Percentiles rank a stretch among this genome's conserved stretches.
phyloP scores from a whole-genome alignment of 495 filamentous ascomycete genomes.

The Geopyxis carbonaria region DNA sequence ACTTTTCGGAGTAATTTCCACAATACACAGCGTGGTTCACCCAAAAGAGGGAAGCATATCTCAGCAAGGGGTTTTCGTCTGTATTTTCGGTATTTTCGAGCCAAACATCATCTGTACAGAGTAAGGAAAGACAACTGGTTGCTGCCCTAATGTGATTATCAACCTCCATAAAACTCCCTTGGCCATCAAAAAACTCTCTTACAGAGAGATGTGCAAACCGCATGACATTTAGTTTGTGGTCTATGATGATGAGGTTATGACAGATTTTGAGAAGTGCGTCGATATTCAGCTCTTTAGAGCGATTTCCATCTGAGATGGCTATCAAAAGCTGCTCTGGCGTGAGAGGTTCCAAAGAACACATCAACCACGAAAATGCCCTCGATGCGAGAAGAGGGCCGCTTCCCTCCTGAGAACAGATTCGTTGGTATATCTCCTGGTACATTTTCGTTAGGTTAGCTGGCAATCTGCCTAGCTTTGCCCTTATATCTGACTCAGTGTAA shows the following conservation, averaged over 20 bases:
- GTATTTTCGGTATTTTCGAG: too few relatives aligned
- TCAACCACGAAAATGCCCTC: conserved; percentile 12
- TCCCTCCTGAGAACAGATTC: neutral
- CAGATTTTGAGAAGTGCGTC: conserved; percentile 6
- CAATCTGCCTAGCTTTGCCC: conserved; percentile 5
- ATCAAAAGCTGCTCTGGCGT: neutral
- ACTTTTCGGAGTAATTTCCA: too few relatives aligned
- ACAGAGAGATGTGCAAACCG: conserved; percentile 15
- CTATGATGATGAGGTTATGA: conserved; percentile 9
- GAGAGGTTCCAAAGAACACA: conserved; percentile 5
- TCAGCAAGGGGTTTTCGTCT: too few relatives aligned
- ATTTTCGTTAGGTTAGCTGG: neutral
- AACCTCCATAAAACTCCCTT: conserved; percentile 4
- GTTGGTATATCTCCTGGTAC: conserved; percentile 5
- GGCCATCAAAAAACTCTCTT: conserved; percentile 11
- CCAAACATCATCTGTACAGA: too few relatives aligned
- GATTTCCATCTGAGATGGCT: too few relatives aligned
- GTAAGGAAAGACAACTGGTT: too few relatives aligned
- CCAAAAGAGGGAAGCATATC: too few relatives aligned
- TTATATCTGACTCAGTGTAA: conserved; percentile 2
- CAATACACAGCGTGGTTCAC: too few relatives aligned
- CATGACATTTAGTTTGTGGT: conserved; percentile 4
- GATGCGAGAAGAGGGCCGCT: neutral
- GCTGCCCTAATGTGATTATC: too few relatives aligned
- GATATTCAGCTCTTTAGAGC: neutral